phyloP scores from a whole-genome alignment of 1,139 yeast species.

The Geotrichum bryndzae region DNA sequence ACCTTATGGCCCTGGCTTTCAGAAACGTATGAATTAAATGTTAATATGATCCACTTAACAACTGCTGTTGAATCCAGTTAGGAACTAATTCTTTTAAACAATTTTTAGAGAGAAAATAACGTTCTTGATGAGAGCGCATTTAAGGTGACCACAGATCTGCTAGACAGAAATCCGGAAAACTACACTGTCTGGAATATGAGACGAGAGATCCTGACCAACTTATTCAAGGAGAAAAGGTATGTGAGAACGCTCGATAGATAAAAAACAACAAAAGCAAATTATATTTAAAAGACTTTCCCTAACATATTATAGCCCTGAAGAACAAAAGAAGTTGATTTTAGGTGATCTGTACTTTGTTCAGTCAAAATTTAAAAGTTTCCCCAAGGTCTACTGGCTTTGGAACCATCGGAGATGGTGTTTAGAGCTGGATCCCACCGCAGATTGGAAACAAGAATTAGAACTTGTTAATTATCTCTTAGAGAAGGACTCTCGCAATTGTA shows the following conservation, averaged over 20 bases:
- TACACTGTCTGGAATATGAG: conserved; percentile 90
- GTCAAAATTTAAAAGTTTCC: conserved; percentile 54
- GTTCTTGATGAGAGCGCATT: conserved; percentile 43
- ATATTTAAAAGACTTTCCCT: background rate
- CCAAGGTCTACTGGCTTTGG: conserved; percentile 97
- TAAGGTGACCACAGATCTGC: conserved; percentile 49
- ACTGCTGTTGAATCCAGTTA: background rate
- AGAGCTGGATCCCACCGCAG: conserved; percentile 46
- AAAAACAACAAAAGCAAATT: conserved; percentile 1
- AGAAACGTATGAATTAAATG: conserved; percentile 16
- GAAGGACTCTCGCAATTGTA: conserved; percentile 67
- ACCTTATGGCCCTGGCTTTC: conserved; percentile 43
- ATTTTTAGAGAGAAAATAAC: conserved; percentile 17
- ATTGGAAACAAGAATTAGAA: conserved; percentile 65
- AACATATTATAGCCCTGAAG: conserved; percentile 1
- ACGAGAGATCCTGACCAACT: conserved; percentile 53
- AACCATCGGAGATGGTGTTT: conserved; percentile 86
- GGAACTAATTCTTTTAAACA: background rate
- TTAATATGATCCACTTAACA: background rate
- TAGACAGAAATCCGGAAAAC: conserved; percentile 73
- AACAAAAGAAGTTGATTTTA: conserved; percentile 40
- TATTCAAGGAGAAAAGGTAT: background rate
- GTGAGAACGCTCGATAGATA: background rate
- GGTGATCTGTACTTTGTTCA: conserved; percentile 60
- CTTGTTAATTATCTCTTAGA: conserved; percentile 64